Base-by-base conservation (phyloP, 352 stramenopile species). In the Pythium aquatile region DNA sequence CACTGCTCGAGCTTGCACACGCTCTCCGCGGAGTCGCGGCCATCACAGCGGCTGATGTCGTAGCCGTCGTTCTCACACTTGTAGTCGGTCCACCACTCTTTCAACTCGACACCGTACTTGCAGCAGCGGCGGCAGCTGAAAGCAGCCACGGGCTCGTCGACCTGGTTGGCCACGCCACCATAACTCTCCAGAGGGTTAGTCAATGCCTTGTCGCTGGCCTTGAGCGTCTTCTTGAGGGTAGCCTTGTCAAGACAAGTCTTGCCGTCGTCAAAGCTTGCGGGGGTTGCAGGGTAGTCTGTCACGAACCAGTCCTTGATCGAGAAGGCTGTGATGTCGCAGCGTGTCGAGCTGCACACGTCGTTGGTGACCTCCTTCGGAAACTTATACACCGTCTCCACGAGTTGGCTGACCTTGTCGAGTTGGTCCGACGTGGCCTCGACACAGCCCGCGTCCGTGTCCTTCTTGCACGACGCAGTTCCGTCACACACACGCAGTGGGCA, bases 1-100 rank as follows among this genome's bases (percentile, higher is more conserved):
- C 84, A 93, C 53, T 93, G 84, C 47, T 78, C 61, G 26, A 87
- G n/a, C 11, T 51, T 29, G 11, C 44, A 70, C 1, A 39, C 24
- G 54, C 82, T 90, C 1, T 37, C 63, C 35, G 81, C 48, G 37
- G 44, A 48, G 0, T 58, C 53, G 37, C 76, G 64, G 9, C 83
- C 80, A 0, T 75, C 63, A 13, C 80, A 90, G 3, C 51, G 57
- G 17, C 70, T 58, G 0, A 70, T 55, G 17, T 85, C 81, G 35
- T 83, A 85, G 20, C 29, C 44, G 20, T 51, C 44, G 20, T 63
- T 72, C 28, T 69, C 70, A 46, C 84, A 93, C 42, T 69, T 77
- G 68, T 87, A 93, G 62, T 89, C 72, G n/a, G 69, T 74, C 80
- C 79, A 91, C 48, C 66, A 77, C 60, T 93, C 84, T 33, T 77